Conservation (phyloP, 129 eudicot genomes). For the Erigeron canadensis region DNA sequence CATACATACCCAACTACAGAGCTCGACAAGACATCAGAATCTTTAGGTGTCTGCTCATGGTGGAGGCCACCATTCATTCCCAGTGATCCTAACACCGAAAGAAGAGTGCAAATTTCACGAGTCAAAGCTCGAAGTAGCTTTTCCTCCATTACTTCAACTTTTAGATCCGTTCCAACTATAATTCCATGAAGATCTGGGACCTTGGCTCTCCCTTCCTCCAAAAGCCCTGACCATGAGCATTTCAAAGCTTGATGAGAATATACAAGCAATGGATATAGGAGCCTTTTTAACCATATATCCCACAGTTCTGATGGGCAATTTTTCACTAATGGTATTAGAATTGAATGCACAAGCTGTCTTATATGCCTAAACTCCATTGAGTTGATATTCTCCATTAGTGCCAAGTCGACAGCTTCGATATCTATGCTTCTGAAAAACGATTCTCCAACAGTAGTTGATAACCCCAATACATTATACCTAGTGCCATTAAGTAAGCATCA, state of each 20-base stretch:
- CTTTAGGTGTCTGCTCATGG: conserved; percentile 62
- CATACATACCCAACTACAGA: conserved; percentile 75
- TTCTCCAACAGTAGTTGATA: conserved; percentile 85
- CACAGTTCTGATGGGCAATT: conserved; percentile 74
- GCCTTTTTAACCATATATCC: conserved; percentile 80
- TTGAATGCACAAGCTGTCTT: conserved; percentile 75
- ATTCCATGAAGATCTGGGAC: conserved; percentile 80
- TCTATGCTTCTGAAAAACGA: conserved; percentile 69
- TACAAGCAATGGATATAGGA: conserved; percentile 68
- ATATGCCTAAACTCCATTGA: conserved; percentile 95
- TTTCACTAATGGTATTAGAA: conserved; percentile 66
- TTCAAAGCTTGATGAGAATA: conserved; percentile 65
- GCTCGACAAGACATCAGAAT: conserved; percentile 55
- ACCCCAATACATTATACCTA: conserved; percentile 92
- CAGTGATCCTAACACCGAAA: conserved; percentile 61
- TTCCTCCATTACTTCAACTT: conserved; percentile 97
- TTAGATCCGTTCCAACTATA: conserved; percentile 62
- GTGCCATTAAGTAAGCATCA: conserved; percentile 15
- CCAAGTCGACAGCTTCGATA: conserved; percentile 49
- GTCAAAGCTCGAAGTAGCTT: conserved; percentile 84
- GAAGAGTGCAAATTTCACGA: conserved; percentile 78
- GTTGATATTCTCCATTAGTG: conserved; percentile 79
- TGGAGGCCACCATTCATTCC: conserved; percentile 69
- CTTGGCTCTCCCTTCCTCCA: conserved; percentile 81
- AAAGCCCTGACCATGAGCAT: conserved; percentile 82